phyloP scores from a whole-genome alignment of 2,329 filamentous ascomycete genomes.

The Colletotrichum ledebouriae region DNA sequence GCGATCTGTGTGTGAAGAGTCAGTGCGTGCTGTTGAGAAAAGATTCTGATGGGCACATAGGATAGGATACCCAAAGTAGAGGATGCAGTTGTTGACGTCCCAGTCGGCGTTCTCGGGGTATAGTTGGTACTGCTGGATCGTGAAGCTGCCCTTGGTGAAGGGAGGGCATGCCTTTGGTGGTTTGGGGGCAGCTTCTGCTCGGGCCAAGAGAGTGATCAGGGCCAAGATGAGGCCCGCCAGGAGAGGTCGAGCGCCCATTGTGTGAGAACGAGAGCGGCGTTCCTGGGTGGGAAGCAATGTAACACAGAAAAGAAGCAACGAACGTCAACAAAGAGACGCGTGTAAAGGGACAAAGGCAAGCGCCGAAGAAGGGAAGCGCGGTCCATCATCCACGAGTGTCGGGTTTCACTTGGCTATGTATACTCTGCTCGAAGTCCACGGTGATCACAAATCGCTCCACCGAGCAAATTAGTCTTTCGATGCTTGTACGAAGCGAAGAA shows the following conservation, averaged over 20 bases:
- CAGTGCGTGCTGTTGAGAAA: neutral
- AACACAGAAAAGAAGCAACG: neutral
- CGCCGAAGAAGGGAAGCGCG: neutral
- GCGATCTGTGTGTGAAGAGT: constrained; percentile 24
- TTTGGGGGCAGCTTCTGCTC: constrained; percentile 3
- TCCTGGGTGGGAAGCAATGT: neutral
- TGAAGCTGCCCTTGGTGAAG: constrained; percentile 45
- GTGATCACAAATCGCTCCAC: neutral
- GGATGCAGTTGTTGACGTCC: constrained; percentile 49
- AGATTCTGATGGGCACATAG: too few species aligned
- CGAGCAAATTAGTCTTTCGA: too few species aligned
- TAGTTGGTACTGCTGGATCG: constrained; percentile 49
- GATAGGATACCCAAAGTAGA: constrained; percentile 49
- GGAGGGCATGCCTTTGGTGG: constrained; percentile 40
- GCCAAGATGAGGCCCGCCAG: neutral
- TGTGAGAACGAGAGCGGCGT: neutral
- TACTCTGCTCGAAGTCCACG: neutral
- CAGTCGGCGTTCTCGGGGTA: constrained; percentile 55
- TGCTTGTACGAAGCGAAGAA: neutral
- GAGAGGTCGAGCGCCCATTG: neutral
- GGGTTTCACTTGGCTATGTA: neutral
- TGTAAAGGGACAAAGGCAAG: too few species aligned
- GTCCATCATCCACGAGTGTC: neutral
- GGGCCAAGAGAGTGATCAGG: neutral
- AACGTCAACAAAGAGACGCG: neutral